Evolutionary conservation across 1,284 basidiomycete species (phyloP), one percentile per base, ranked within the genome.

Genomic region (Phylloporus sp.): DNA sequence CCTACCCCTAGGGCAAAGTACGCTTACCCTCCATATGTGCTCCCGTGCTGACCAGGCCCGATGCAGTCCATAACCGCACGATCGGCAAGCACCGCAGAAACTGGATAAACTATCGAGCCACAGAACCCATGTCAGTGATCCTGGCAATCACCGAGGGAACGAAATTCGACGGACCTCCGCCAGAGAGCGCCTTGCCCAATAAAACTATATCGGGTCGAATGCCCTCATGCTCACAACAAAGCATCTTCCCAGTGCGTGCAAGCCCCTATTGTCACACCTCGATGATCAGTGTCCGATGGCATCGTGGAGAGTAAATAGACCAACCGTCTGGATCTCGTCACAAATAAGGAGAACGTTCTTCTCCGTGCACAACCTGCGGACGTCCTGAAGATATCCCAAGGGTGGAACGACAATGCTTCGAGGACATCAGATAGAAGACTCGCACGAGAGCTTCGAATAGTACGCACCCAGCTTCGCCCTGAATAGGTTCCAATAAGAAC

Each of bases 31-130:
- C 94, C 95, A 67, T 96, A 96, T 0, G 97, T 98, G 70, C 92
- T 94, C n/a, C 96, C 96, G 73, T 98, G 98, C 80, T 98, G 96
- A 65, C 97, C 96, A n/a, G 97, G 95, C 67, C 90, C 85, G 76
- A 99, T 97, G 80, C 91, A 94, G 34, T 96, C 89, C 95, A 99
- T 98, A 66, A 99, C 80, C 37, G 95, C 91, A 66, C 88, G 87
- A 78, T 95, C 90, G 10, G 95, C 92, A 34, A 99, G 85, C 17
- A 98, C 96, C 20, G 94, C 95, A 44, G 95, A 98, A 26, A 99
- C 96, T 54, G 98, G 97, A 79, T 98, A 98, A 66, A 98, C 93
- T 93, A 69, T 52, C 47, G 29, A 62, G 22, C 60, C 62, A 40
- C 12, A 57, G 12, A 24, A 63, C 34, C 26, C 59, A 39, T 34